A percentile compares a stretch with the other conserved stretches of the same genome.
Evolutionary conservation across 2,329 filamentous ascomycete species (phyloP).

Genomic region (Rhynchosporium agropyri): DNA sequence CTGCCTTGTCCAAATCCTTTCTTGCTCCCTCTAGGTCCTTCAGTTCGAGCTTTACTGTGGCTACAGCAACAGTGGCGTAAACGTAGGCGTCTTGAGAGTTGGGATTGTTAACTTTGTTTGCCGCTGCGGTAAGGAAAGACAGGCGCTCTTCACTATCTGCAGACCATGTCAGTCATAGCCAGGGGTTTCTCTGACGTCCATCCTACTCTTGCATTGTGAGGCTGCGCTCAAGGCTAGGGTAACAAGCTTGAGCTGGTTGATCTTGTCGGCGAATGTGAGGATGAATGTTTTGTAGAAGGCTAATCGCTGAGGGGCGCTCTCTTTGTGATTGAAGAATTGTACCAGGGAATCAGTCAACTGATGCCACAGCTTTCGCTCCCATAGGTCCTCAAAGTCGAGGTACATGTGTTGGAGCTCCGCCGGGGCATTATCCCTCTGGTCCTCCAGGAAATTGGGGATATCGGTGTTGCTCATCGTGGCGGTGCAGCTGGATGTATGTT

Average conservation of each 20-base stretch:
- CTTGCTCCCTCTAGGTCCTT: constrained; percentile 80
- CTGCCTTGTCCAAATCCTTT: constrained; percentile 83
- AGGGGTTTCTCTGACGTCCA: background rate
- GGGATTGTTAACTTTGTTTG: constrained; percentile 86
- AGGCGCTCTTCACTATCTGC: constrained; percentile 85
- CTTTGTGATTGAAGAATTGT: constrained; percentile 81
- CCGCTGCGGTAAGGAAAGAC: constrained; percentile 79
- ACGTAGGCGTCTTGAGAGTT: constrained; percentile 95
- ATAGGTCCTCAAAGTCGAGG: constrained; percentile 91
- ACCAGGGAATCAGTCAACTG: constrained; percentile 90
- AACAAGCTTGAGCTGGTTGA: constrained; percentile 98
- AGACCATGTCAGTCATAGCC: constrained; percentile 22
- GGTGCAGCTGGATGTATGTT: constrained; percentile 15
- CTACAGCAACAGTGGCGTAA: constrained; percentile 88
- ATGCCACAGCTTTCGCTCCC: constrained; percentile 99
- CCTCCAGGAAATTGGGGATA: constrained; percentile 87
- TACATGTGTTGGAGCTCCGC: constrained; percentile 87
- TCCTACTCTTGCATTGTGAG: constrained; percentile 75
- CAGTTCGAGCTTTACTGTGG: constrained; percentile 81
- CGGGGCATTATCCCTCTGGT: constrained; percentile 85
- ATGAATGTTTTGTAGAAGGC: constrained; percentile 93
- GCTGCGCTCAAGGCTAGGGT: constrained; percentile 86
- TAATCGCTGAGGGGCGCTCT: constrained; percentile 83
- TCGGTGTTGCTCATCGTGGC: constrained; percentile 78
- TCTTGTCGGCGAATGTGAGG: constrained; percentile 94